Conservation (phyloP, 2,329 filamentous ascomycete genomes). For the Rhexocercosporidium sp. region DNA sequence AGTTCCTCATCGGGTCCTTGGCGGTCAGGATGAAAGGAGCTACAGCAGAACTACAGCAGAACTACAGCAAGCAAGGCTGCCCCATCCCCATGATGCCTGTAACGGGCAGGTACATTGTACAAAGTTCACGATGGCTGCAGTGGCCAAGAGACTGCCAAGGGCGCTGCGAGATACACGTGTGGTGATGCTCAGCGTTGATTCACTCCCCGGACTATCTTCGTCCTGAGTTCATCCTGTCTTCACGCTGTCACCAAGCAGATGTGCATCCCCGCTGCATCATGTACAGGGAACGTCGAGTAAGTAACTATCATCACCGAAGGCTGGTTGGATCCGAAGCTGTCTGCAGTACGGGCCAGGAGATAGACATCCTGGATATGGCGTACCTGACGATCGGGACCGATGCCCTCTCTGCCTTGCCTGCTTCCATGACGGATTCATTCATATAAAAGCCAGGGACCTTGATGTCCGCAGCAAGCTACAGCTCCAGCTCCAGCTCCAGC, state of each 20-base stretch:
- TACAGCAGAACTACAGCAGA: neutral
- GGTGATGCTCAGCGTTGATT: constrained; percentile 12
- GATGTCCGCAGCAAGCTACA: constrained; percentile 29
- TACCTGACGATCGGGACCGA: constrained; percentile 14
- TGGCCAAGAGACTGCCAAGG: constrained; percentile 20
- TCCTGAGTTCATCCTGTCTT: neutral
- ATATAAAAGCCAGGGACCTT: constrained; percentile 45
- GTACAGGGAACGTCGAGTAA: neutral
- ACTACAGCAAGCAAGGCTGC: neutral
- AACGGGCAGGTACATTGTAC: constrained; percentile 18
- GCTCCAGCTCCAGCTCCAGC: constrained; percentile 4
- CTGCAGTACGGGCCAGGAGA: neutral
- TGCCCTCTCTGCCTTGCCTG: neutral
- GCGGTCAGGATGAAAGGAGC: neutral
- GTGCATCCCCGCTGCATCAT: constrained; percentile 8
- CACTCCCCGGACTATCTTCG: neutral
- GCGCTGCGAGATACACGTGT: constrained; percentile 9
- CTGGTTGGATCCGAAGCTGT: neutral
- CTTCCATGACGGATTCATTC: neutral
- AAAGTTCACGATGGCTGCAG: neutral
- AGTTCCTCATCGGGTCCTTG: neutral
- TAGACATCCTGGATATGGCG: constrained; percentile 1
- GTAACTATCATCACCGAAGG: neutral
- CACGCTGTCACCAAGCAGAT: neutral
- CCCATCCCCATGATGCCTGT: neutral